phyloP scores from a whole-genome alignment of 768 basidiomycete genomes.

The Trametes cubensis region DNA sequence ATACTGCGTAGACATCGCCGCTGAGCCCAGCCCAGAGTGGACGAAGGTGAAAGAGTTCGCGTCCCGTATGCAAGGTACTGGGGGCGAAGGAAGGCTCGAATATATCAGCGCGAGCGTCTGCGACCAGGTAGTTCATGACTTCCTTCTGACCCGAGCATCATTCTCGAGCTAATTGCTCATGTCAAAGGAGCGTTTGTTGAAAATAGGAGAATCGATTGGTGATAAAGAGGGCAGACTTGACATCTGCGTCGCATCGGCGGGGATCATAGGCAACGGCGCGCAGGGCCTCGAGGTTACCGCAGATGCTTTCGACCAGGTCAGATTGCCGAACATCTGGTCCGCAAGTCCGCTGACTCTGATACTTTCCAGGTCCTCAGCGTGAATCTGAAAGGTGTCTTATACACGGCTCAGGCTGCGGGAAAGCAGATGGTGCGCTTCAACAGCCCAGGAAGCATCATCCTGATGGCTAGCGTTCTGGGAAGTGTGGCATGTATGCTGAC shows the following conservation, averaged over 20 bases:
- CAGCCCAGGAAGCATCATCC: constrained; percentile 41
- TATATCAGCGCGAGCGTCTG: constrained; percentile 68
- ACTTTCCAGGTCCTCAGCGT: constrained; percentile 56
- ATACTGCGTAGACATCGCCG: constrained; percentile 68
- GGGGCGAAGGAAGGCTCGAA: constrained; percentile 44
- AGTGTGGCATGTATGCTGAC: no score
- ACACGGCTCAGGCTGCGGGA: constrained; percentile 39
- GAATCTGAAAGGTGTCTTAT: constrained; percentile 50
- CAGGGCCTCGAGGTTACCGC: constrained; percentile 66
- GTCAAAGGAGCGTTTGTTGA: constrained; percentile 44
- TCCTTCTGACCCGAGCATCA: neutral
- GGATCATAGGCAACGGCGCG: constrained; percentile 51
- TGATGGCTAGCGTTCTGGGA: constrained; percentile 44
- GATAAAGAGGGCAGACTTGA: constrained; percentile 72
- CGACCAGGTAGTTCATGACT: constrained; percentile 47
- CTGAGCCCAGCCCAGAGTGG: constrained; percentile 59
- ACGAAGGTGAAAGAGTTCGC: constrained; percentile 51
- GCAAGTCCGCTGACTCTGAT: neutral
- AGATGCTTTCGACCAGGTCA: constrained; percentile 60
- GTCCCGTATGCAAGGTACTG: constrained; percentile 19
- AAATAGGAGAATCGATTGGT: constrained; percentile 56
- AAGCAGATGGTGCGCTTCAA: constrained; percentile 39
- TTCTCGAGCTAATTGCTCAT: neutral
- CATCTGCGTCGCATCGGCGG: constrained; percentile 75
- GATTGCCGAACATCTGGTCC: neutral